Evolutionary conservation across 1,139 yeast species (phyloP).

Genomic region (Hanseniaspora gamundiae): DNA sequence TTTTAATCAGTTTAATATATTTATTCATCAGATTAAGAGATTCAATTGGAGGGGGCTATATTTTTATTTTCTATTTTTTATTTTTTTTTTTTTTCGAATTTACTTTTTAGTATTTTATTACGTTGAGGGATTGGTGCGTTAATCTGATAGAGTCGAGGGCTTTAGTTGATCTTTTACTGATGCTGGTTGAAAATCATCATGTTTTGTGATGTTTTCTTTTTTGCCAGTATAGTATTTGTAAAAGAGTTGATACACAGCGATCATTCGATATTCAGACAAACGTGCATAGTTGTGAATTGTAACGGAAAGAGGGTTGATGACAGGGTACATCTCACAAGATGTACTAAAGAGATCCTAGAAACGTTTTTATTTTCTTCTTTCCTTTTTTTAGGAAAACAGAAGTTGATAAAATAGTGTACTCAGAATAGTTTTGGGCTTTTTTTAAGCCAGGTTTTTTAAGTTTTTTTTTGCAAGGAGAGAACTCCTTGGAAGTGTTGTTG

Average conservation of each 20-base stretch:
- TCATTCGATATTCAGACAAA: too few relatives aligned
- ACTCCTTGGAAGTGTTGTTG: slow-evolving; percentile 1
- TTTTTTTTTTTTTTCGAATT: background rate
- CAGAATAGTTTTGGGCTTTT: background rate
- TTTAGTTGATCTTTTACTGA: background rate
- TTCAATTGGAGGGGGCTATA: background rate
- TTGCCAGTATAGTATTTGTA: too few relatives aligned
- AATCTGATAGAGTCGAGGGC: background rate
- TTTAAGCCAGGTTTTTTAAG: background rate
- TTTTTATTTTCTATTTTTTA: background rate
- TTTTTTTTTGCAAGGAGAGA: slow-evolving; percentile 1
- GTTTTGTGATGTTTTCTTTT: too few relatives aligned
- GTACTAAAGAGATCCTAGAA: background rate
- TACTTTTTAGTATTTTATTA: too few relatives aligned
- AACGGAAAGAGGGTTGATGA: too few relatives aligned
- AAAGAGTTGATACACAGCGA: too few relatives aligned
- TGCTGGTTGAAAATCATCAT: too few relatives aligned
- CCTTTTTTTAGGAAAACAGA: background rate
- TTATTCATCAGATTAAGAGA: too few relatives aligned
- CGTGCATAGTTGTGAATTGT: too few relatives aligned
- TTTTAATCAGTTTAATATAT: too few relatives aligned
- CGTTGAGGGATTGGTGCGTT: background rate
- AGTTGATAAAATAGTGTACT: too few relatives aligned
- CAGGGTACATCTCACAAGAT: too few relatives aligned
- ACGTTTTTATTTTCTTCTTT: background rate